Percentiles rank a stretch among this genome's conserved stretches.
These are phyloP conservation scores for Colletotrichum spaethianum DNA, from an alignment of 2,329 filamentous ascomycete species.

Conservation along the genomic window DNA sequence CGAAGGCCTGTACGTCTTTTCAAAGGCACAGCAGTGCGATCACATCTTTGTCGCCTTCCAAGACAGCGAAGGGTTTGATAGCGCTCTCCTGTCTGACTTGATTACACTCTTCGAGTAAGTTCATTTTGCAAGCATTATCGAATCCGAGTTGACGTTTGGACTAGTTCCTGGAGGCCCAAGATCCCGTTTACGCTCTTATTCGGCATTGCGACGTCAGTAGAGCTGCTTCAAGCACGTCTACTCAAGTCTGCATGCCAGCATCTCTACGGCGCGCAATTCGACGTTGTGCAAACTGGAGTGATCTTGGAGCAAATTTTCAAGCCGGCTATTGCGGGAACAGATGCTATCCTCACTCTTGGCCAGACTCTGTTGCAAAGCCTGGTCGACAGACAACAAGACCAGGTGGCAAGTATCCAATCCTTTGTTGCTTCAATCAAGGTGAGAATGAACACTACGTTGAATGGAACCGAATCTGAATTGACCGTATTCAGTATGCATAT, in stretches of 20 bases:
- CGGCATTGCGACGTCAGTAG: slow-evolving; percentile 85
- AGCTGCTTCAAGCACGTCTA: slow-evolving; percentile 82
- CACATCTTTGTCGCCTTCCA: slow-evolving; percentile 82
- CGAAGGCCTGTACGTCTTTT: slow-evolving; percentile 75
- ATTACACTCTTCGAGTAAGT: slow-evolving; percentile 77
- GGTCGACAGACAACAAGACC: slow-evolving; percentile 81
- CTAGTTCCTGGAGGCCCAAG: slow-evolving; percentile 76
- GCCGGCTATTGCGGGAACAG: slow-evolving; percentile 71
- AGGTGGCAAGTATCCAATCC: slow-evolving; percentile 81
- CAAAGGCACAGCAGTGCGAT: slow-evolving; percentile 65
- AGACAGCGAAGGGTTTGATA: slow-evolving; percentile 87
- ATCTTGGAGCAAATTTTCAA: slow-evolving; percentile 82
- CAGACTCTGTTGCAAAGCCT: slow-evolving; percentile 73
- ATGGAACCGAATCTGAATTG: slow-evolving; percentile 10
- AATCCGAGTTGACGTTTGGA: slow-evolving; percentile 3
- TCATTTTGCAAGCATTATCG: not conserved
- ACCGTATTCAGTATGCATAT: slow-evolving; percentile 76
- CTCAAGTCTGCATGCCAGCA: slow-evolving; percentile 77
- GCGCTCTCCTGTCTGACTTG: slow-evolving; percentile 78
- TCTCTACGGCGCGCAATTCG: slow-evolving; percentile 80
- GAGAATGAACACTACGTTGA: slow-evolving; percentile 38
- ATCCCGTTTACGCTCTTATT: slow-evolving; percentile 85
- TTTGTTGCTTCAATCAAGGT: slow-evolving; percentile 81
- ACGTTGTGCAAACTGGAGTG: slow-evolving; percentile 80
- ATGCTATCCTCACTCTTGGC: slow-evolving; percentile 74